Base-by-base conservation (phyloP, 225 moss, liverwort and hornwort species). In the Thuidium tamariscinum region DNA sequence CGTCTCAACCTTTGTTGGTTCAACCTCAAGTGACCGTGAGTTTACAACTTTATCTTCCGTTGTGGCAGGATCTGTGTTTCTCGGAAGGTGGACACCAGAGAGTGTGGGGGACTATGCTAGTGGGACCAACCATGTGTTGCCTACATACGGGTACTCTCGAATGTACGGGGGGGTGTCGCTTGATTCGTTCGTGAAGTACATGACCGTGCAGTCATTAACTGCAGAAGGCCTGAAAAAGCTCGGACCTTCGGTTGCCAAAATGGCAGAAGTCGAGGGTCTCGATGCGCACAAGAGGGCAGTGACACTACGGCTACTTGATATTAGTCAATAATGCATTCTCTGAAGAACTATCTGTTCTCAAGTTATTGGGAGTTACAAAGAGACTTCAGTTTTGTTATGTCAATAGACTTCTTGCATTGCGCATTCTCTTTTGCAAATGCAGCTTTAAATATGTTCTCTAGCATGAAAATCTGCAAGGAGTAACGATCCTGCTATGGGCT, bases 81-180 rank as follows among this genome's bases (percentile, higher is more conserved):
- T 99, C 54, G 99, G 97, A 82, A 90, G 91, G 84, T 99, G 99
- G 99, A 95, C 99, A 42, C 99, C 99, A 52, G 99, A 99, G 86
- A 99, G 97, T 83, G 97, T 99, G 26, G 97, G 99, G 65, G 99
- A 99, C 88, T 99, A 99, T 84, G 99, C 99, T 32, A 97, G 99
- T 89, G 99, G 99, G 32, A 99, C 99, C 76, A 99, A 97, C 88
- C 99, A 99, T 80, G 99, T 99, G 27, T 80, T 99, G 77, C 99
- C 99, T 49, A 99, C 99, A 26, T 99, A 99, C 68, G 99, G 99
- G 4, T 99, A 99, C 85, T 93, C 99, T 71, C 96, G 97, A 34
- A 99, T 99, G 99, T 99, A 97, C 80, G 99, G 97, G 44, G 99
- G 99, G 74, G 97, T 99, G 74, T 97, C 99, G 14, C 93, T 99